These are phyloP conservation scores for Rhizoclosmatium sp. DNA, from an alignment of 192 early-diverging fungal genomes.

Conservation along the genomic window DNA sequence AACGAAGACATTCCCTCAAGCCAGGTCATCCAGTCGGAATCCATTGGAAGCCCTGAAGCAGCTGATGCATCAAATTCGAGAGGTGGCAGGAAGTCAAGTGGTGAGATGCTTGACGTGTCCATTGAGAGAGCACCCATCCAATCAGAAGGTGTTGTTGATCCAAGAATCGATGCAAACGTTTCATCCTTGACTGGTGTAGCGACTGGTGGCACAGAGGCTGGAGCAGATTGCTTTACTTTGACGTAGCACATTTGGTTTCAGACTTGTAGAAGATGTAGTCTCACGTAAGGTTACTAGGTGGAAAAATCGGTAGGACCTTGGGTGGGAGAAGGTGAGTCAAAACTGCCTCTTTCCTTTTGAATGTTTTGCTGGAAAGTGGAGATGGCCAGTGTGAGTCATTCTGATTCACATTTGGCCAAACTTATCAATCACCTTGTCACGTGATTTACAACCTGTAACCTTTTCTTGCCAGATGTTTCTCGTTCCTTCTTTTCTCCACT, in stretches of 20 bases:
- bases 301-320: too few relatives aligned
- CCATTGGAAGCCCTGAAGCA: not conserved
- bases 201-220: not conserved
- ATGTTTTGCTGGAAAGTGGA: too few relatives aligned
- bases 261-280: too few relatives aligned
- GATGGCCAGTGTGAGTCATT: too few relatives aligned
- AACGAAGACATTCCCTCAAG: slow-evolving; percentile 18
- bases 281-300: too few relatives aligned
- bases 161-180: not conserved
- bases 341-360: too few relatives aligned
- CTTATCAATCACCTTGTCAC: too few relatives aligned
- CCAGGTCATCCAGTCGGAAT: slow-evolving; percentile 23
- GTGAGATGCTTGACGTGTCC: not conserved
- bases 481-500: too few relatives aligned
- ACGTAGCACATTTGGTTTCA: slow-evolving; percentile 19
- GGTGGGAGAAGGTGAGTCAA: too few relatives aligned
- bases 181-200: not conserved
- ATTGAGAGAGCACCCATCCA: not conserved
- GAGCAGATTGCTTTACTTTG: slow-evolving; percentile 6
- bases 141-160: not conserved
- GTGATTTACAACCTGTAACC: too few relatives aligned
- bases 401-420: too few relatives aligned
- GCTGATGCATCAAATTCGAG: not conserved
- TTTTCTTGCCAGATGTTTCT: too few relatives aligned
- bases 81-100: not conserved